Evolutionary conservation across 352 stramenopile species (phyloP).

Genomic region (Phytopythium kandeliae): DNA sequence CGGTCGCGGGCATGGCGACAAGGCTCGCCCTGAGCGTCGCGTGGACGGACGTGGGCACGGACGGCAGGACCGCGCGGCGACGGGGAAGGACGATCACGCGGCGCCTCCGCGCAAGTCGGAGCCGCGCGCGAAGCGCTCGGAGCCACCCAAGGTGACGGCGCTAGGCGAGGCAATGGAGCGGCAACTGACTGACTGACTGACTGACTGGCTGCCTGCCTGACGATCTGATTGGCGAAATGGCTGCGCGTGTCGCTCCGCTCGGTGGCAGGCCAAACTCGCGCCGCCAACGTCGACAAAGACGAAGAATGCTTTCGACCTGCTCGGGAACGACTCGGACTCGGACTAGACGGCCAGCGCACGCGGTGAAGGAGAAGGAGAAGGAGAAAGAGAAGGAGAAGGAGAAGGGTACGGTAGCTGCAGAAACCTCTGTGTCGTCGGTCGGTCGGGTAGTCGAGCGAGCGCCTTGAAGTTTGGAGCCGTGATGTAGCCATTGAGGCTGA

Average conservation of each 20-base stretch:
- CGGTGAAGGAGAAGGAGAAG: too few relatives aligned
- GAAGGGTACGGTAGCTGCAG: too few relatives aligned
- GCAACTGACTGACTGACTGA: not conserved
- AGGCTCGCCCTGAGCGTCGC: conserved; percentile 9
- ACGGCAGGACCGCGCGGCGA: conserved; percentile 15
- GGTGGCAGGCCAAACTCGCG: conserved; percentile 33
- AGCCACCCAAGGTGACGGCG: conserved; percentile 32
- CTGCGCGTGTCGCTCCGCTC: not conserved
- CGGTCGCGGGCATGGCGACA: conserved; percentile 31
- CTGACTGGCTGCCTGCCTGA: not conserved
- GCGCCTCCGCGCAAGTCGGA: conserved; percentile 34
- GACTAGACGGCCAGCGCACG: conserved; percentile 32
- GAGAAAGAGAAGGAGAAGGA: too few relatives aligned
- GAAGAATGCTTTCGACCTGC: conserved; percentile 53
- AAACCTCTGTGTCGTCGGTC: too few relatives aligned
- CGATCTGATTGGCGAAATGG: too few relatives aligned
- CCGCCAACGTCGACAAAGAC: conserved; percentile 50
- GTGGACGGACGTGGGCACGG: conserved; percentile 27
- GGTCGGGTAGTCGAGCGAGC: too few relatives aligned
- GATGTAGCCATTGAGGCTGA: conserved; percentile 2
- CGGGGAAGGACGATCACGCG: conserved; percentile 18
- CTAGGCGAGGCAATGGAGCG: not conserved
- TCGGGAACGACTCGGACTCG: conserved; percentile 61
- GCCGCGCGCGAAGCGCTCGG: conserved; percentile 36
- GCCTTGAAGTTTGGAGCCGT: too few relatives aligned